A percentile compares a stretch with the other conserved stretches of the same genome.
These are phyloP conservation scores for Skeletonema potamos DNA, from an alignment of 108 stramenopile species.

Conservation along the genomic window DNA sequence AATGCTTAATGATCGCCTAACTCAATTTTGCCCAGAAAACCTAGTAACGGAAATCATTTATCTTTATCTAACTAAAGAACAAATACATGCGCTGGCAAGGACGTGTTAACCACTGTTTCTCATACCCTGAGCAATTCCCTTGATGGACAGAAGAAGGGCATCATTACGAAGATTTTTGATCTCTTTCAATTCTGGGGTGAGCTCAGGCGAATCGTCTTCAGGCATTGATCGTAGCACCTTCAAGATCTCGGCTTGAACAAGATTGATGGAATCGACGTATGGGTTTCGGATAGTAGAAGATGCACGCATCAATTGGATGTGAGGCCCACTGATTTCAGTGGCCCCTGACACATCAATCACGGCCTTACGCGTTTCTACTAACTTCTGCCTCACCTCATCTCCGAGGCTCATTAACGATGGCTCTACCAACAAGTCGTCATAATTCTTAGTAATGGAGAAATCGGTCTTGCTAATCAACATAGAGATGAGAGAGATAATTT, in stretches of 20 bases:
- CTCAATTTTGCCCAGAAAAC: not conserved
- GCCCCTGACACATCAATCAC: conserved; percentile 85
- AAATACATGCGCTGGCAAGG: not conserved
- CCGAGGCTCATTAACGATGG: conserved; percentile 72
- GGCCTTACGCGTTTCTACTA: conserved; percentile 80
- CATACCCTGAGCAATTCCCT: conserved; percentile 96
- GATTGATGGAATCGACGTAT: conserved; percentile 97
- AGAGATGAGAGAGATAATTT: conserved; percentile 90
- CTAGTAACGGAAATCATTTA: not conserved
- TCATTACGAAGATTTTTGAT: conserved; percentile 65
- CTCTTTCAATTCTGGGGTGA: conserved; percentile 51
- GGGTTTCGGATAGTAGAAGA: conserved; percentile 88
- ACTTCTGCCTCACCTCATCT: conserved; percentile 74
- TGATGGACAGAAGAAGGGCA: conserved; percentile 91
- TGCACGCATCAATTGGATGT: conserved; percentile 85
- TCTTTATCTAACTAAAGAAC: not conserved
- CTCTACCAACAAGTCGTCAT: conserved; percentile 87
- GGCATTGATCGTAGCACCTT: conserved; percentile 80
- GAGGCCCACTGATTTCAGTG: conserved; percentile 74
- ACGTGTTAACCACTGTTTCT: conserved; percentile 91
- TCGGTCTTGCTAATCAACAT: conserved; percentile 97
- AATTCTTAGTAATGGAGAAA: conserved; percentile 88
- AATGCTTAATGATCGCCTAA: not conserved
- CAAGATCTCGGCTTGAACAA: conserved; percentile 93
- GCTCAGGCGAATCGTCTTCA: conserved; percentile 52